Evolutionary conservation across 1,284 basidiomycete species (phyloP), one percentile per base, ranked within the genome.

Genomic region (Ceratobasidium sp.): DNA sequence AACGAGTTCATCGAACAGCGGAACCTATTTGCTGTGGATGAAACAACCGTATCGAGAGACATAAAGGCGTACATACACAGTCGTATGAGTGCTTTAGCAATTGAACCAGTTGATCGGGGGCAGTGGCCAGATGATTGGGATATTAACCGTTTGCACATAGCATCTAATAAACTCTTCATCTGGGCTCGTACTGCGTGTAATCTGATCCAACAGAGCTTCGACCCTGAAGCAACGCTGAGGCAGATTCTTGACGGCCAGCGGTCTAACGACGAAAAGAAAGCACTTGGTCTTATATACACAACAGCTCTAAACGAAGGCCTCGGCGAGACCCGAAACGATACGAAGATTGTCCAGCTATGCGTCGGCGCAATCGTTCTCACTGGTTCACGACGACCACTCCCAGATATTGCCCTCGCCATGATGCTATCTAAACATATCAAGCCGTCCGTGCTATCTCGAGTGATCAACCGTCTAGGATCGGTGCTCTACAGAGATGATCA

Each of bases 101-200:
- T 28, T n/a, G 44, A 64, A 46, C 23, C 18, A 20, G n/a, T 26
- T 12, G 63, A 40, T 44, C n/a, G 63, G 10, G 18, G 15, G 18
- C 33, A 46, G 20, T 64, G 63, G 63, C 63, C 63, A 23, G 40
- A 64, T 12, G 63, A 64, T 3, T n/a, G 18, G 63, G 63, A n/a
- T 18, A 44, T 64, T 10, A n/a, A 12, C n/a, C 40, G 13, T 12
- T 40, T 77, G 33, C 44, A 33, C 73, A 12, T 28, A 39, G 33
- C 39, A 68, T 76, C 78, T 4, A 58, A 64, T 39, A 60, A 40
- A 12, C 67, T 79, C n/a, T 79, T 79, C 60, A 77, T 79, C 26
- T 64, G 63, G 39, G 78, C 78, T 6, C 40, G 51, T 13, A 77
- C 75, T 7, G 61, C 67, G 15, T 70, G 68, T 42, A 70, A 56